Evolutionary conservation across 2,329 filamentous ascomycete species (phyloP), one percentile per base, ranked within the genome.

Genomic region (Pseudodiploospora longispora): DNA sequence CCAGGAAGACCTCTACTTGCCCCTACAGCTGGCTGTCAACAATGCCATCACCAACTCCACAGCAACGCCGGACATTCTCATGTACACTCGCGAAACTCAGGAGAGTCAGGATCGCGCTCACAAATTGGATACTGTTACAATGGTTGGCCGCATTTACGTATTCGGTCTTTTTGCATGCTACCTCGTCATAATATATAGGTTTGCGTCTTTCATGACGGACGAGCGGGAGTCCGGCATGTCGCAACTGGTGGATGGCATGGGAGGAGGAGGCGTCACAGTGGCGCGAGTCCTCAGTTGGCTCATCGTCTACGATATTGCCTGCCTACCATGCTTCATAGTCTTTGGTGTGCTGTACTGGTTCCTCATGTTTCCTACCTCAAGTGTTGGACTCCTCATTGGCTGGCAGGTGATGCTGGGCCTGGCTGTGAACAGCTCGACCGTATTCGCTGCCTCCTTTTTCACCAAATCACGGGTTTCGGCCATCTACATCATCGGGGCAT

Each of bases 381-480:
- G 51, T 42, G 50, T 57, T 3, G 57, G 53, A 12, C 50, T 63
- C 10, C 48, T 61, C n/a, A 60, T 69, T 43, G 59, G 61, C 32
- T 68, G 63, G 65, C 62, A 81, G 67, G 60, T 71, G 52, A 49
- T 72, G 61, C 50, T 73, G 57, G 47, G 76, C 56, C 44, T 68
- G 60, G 53, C 60, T 60, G 75, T 83, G n/a, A 84, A 83, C 4
- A 69, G 86, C 12, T 78, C 78, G 36, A 78, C 72, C n/a, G 72
- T 85, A 8, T 83, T 83, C 3, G 62, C 57, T 1, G 59, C 64
- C 0, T 50, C 64, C n/a, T 68, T 66, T 48, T 68, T 68, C 53
- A 55, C 50, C 30, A 57, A 55, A 42, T 52, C 60, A 3, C 55
- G 54, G 6, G 52, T 60, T 8, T 59, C 59, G 1, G 55, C 60